Conservation (phyloP, 1,139 yeast genomes). For the Meyerozyma sp. region DNA sequence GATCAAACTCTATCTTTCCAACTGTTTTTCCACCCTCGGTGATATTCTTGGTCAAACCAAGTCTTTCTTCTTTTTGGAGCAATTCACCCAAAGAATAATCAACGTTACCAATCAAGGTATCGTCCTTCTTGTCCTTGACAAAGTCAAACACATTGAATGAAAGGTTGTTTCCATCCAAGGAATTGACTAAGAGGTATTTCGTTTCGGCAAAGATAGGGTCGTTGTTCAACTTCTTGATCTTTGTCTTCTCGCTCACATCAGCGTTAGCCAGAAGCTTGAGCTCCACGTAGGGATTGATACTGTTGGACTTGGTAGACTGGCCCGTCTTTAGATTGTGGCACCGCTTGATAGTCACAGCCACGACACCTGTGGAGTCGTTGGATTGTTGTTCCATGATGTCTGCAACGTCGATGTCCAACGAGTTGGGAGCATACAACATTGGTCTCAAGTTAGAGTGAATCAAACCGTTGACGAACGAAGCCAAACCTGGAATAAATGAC, state of each 20-base stretch:
- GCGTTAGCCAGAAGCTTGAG: conserved; percentile 42
- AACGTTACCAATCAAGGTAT: conserved; percentile 51
- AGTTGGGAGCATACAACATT: conserved; percentile 78
- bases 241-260: conserved; percentile 44
- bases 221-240: conserved; percentile 48
- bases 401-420: conserved; percentile 67
- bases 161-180: conserved; percentile 52
- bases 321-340: conserved; percentile 45
- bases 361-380: conserved; percentile 63
- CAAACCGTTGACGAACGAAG: conserved; percentile 64
- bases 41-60: conserved; percentile 29
- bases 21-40: conserved; percentile 51
- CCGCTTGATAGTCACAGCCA: conserved; percentile 56
- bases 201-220: conserved; percentile 66
- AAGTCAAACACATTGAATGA: conserved; percentile 51
- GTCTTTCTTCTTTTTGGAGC: conserved; percentile 45
- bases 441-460: conserved; percentile 70
- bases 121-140: conserved; percentile 46
- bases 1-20: conserved; percentile 56
- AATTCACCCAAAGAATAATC: conserved; percentile 54
- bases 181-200: conserved; percentile 51
- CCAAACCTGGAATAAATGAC: conserved; percentile 77
- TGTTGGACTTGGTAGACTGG: conserved; percentile 33
- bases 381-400: conserved; percentile 59
- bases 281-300: conserved; percentile 58